Evolutionary conservation across 306 rosid species (phyloP).

Genomic region (Ceratonia siliqua): DNA sequence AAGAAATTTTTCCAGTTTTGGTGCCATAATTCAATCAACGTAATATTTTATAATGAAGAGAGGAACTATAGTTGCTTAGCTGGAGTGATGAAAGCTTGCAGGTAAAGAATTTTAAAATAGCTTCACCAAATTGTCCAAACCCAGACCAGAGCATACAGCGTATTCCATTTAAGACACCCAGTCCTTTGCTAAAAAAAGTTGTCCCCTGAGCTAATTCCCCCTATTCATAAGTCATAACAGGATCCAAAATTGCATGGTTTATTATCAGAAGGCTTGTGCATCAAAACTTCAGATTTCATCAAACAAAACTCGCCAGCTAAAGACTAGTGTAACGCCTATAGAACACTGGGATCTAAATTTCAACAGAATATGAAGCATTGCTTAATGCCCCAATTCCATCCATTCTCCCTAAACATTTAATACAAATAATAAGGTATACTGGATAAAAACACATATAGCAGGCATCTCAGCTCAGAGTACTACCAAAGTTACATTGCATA

Average conservation of each 20-base stretch:
- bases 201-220: no score
- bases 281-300: neutral
- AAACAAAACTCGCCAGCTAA: neutral
- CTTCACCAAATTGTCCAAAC: neutral
- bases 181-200: no score
- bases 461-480: neutral
- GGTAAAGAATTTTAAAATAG: neutral
- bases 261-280: neutral
- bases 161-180: neutral
- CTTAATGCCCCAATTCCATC: slow-evolving; percentile 2
- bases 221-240: no score
- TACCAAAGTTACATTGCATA: neutral
- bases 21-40: neutral
- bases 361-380: neutral
- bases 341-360: neutral
- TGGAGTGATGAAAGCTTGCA: neutral
- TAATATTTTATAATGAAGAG: neutral
- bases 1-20: neutral
- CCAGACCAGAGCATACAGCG: neutral
- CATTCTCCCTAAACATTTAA: neutral
- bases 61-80: neutral
- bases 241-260: neutral
- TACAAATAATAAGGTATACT: no score
- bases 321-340: neutral
- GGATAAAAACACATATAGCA: neutral